Base-by-base conservation (phyloP, 768 basidiomycete species). In the Phlegmacium glaucopus region DNA sequence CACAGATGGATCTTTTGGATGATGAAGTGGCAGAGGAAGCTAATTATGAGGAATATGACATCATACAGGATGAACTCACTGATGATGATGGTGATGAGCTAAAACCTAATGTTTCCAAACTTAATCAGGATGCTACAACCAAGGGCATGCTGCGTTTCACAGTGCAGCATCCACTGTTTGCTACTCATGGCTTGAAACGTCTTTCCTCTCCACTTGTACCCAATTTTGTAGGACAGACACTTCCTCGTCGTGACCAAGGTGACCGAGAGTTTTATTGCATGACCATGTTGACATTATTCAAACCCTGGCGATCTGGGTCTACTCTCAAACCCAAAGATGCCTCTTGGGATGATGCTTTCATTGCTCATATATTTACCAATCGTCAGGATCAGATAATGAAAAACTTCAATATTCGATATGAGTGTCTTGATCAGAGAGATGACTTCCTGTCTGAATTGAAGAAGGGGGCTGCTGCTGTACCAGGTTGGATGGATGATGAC, bases 341-440 rank as follows among this genome's bases (percentile, higher is more conserved):
- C n/a, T 39, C 48, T 11, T 72, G 65, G 65, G 58, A 59, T 29
- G 46, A 56, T n/a, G 45, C 28, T 42, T 53, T 55, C 42, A 18
- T 30, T 13, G 11, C 22, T 0, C 18, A 49, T 42, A 16, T 7
- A 0, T 55, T 56, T 42, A 38, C 43, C 4, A 22, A 36, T 4
- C n/a, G 34, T 12, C 28, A 58, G 34, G 6, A 35, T 22, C 3
- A 29, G 8, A 16, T 49, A 1, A 51, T 58, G 47, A 44, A 56
- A 2, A 61, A 64, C 42, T 62, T 67, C 45, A 60, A 72, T 42
- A 27, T 71, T 1, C 36, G 50, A 17, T 67, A 69, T 59, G 67
- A 72, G 53, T 71, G 70, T n/a, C n/a, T n/a, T n/a, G n/a, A n/a
- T n/a, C n/a, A n/a, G n/a, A n/a, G n/a, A n/a, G n/a, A n/a, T n/a